Percentiles rank a stretch among this genome's conserved stretches.
Evolutionary conservation across 2,329 filamentous ascomycete genomes (phyloP).

Genomic region (Teratosphaeria zuluensis): DNA sequence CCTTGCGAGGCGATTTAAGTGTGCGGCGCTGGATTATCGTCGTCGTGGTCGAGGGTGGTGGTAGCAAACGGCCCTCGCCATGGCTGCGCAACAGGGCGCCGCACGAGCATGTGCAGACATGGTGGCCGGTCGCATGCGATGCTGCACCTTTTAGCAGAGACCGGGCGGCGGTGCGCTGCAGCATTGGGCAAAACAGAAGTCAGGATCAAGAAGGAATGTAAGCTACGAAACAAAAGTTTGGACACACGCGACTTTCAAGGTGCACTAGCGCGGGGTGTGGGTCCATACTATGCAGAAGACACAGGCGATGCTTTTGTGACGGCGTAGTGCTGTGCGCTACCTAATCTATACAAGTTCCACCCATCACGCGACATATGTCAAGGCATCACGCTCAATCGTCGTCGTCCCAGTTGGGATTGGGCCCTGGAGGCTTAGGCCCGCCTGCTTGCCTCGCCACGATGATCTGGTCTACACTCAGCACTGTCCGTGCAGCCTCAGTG

Average conservation of each 20-base stretch:
- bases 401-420: constrained; percentile 72
- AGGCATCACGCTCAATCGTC: constrained; percentile 29
- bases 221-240: not conserved
- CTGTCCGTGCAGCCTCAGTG: constrained; percentile 85
- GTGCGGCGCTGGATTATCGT: not conserved
- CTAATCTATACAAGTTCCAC: not conserved
- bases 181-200: constrained; percentile 4
- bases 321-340: not conserved
- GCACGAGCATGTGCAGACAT: not conserved
- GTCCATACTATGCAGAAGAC: not conserved
- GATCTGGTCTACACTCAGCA: constrained; percentile 95
- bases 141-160: constrained; percentile 1
- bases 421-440: constrained; percentile 90
- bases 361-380: not conserved
- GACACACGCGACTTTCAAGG: not conserved
- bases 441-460: constrained; percentile 96
- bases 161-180: constrained; percentile 9
- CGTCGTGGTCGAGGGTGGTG: not conserved
- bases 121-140: not conserved
- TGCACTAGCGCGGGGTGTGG: not conserved
- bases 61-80: not conserved
- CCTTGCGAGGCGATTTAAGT: not conserved
- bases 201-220: not conserved
- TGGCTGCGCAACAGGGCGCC: not conserved
- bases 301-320: not conserved